These are phyloP conservation scores for Xylaria sp. DNA, from an alignment of 2,329 filamentous ascomycete genomes.

Conservation along the genomic window DNA sequence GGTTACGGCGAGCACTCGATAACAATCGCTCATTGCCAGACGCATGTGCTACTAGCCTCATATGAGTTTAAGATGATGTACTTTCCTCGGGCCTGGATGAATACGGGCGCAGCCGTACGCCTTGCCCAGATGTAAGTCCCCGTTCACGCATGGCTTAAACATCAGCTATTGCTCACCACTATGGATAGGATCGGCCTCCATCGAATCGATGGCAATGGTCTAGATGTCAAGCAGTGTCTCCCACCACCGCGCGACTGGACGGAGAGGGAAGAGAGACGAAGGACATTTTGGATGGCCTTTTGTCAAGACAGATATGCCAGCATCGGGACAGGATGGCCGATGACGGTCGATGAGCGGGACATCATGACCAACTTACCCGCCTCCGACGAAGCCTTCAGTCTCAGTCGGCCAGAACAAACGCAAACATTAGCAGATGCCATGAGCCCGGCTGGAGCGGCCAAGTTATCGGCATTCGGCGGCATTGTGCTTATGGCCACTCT, in stretches of 20 bases:
- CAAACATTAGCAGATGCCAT: constrained; percentile 76
- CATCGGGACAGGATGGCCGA: constrained; percentile 96
- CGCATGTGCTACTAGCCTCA: constrained; percentile 79
- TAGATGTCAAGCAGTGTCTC: constrained; percentile 94
- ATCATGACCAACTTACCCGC: constrained; percentile 86
- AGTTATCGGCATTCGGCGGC: constrained; percentile 80
- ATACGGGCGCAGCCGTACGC: constrained; percentile 82
- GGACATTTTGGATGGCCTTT: constrained; percentile 96
- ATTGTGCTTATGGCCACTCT: constrained; percentile 87
- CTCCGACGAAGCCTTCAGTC: constrained; percentile 85
- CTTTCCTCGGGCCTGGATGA: constrained; percentile 95
- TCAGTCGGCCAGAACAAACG: constrained; percentile 78
- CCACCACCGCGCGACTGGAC: constrained; percentile 91
- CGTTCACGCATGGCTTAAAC: constrained; percentile 30
- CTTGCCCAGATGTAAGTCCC: constrained; percentile 80
- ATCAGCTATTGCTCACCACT: constrained; percentile 64
- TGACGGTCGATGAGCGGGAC: constrained; percentile 91
- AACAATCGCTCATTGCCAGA: constrained; percentile 85
- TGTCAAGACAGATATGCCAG: constrained; percentile 91
- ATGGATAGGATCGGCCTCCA: constrained; percentile 86
- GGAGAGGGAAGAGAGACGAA: constrained; percentile 87
- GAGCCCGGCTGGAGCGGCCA: constrained; percentile 75
- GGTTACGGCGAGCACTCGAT: constrained; percentile 91
- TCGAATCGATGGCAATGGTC: constrained; percentile 79
- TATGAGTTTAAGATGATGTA: constrained; percentile 99